phyloP scores from a whole-genome alignment of 1,139 yeast species.

The Meyerozyma sp. region DNA sequence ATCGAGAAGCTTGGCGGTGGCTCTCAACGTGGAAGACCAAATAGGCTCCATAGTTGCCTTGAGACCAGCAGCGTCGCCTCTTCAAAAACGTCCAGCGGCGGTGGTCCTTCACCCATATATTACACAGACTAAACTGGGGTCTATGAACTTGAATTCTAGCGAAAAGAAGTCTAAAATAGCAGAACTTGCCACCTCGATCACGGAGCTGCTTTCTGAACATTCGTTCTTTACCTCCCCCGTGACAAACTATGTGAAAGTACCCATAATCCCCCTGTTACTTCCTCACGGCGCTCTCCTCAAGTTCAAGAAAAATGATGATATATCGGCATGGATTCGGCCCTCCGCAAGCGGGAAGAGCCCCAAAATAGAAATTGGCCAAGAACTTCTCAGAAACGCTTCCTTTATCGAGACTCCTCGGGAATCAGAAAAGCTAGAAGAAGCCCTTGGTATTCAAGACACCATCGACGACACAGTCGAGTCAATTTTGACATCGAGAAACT shows the following conservation, averaged over 20 bases:
- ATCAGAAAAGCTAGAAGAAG: conserved; percentile 11
- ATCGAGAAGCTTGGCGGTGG: conserved; percentile 51
- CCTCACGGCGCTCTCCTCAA: conserved; percentile 63
- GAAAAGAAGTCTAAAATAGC: conserved; percentile 25
- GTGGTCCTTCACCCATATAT: conserved; percentile 52
- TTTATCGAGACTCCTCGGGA: conserved; percentile 27
- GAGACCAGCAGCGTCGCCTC: conserved; percentile 42
- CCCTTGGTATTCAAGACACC: conserved; percentile 56
- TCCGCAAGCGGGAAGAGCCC: conserved; percentile 19
- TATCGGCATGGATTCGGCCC: conserved; percentile 42
- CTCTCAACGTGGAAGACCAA: conserved; percentile 47
- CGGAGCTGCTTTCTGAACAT: conserved; percentile 10
- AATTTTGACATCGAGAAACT: conserved; percentile 40
- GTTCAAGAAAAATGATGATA: conserved; percentile 42
- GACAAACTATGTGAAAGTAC: conserved; percentile 46
- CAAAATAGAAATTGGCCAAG: conserved; percentile 49
- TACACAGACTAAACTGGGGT: conserved; percentile 34
- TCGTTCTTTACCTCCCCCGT: conserved; percentile 25
- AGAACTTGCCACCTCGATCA: conserved; percentile 13
- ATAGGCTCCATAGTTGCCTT: conserved; percentile 55
- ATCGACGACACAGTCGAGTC: conserved; percentile 38
- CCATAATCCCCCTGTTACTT: conserved; percentile 41
- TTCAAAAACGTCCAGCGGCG: conserved; percentile 35
- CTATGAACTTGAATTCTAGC: conserved; percentile 21
- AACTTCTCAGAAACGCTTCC: conserved; percentile 47